Percentiles rank a stretch among this genome's conserved stretches.
These are phyloP conservation scores for Barbarea vulgaris DNA, from an alignment of 345 rosid species.

Conservation along the genomic window DNA sequence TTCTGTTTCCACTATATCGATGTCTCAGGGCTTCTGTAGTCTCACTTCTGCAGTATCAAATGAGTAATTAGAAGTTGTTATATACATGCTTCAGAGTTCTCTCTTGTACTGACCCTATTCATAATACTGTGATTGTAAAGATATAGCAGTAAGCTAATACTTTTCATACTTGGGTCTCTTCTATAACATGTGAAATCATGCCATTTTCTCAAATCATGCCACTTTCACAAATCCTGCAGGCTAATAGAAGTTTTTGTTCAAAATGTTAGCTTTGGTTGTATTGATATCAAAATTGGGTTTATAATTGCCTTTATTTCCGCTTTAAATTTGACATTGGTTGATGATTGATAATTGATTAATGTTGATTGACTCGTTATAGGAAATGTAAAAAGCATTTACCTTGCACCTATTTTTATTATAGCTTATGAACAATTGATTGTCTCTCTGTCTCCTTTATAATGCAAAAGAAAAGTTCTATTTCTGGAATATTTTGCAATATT, in stretches of 20 bases:
- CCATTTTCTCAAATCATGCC: neutral
- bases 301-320: neutral
- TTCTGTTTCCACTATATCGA: neutral
- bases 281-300: neutral
- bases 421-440: conserved; percentile 9
- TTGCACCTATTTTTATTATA: neutral
- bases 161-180: neutral
- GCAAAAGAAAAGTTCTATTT: neutral
- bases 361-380: neutral
- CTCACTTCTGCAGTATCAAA: neutral
- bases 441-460: neutral
- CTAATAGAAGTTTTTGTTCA: neutral
- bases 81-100: neutral
- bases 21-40: neutral
- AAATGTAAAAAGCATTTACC: conserved; percentile 23
- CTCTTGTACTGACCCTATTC: neutral
- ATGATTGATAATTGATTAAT: neutral
- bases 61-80: neutral
- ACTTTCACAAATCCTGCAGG: neutral
- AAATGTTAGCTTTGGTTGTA: conserved; percentile 23
- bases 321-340: neutral
- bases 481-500: conserved; percentile 1
- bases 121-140: neutral
- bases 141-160: neutral
- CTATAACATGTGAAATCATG: neutral